phyloP scores from a whole-genome alignment of 108 stramenopile genomes.

The Stephanodiscus minutulus region DNA sequence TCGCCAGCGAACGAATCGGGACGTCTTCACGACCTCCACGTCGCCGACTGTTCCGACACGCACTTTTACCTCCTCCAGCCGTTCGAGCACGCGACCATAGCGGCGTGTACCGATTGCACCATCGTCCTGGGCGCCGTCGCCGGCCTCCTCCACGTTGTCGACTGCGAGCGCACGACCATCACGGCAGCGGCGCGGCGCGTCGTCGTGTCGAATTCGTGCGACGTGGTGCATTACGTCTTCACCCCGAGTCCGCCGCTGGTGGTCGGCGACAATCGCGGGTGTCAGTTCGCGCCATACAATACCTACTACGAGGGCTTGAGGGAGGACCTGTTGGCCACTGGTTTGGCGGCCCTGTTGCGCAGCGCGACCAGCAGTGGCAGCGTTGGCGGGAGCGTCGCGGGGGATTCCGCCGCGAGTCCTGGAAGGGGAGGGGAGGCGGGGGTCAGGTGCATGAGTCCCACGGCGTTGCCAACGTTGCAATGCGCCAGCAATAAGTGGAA shows the following conservation, averaged over 20 bases:
- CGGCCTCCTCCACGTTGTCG: constrained; percentile 82
- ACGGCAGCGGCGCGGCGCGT: constrained; percentile 74
- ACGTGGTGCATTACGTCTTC: constrained; percentile 68
- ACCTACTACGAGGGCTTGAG: constrained; percentile 88
- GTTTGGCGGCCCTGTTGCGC: constrained; percentile 72
- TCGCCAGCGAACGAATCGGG: constrained; percentile 27
- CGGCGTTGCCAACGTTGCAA: constrained; percentile 69
- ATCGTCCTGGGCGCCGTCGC: constrained; percentile 96
- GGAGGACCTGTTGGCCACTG: constrained; percentile 82
- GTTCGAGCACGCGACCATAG: constrained; percentile 87
- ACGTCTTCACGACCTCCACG: constrained; percentile 81
- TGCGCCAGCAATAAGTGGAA: constrained; percentile 94
- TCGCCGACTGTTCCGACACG: constrained; percentile 86
- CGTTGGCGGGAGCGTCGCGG: constrained; percentile 14
- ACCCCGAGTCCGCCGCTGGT: constrained; percentile 85
- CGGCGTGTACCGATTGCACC: constrained; percentile 91
- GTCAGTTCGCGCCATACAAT: constrained; percentile 90
- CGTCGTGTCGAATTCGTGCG: constrained; percentile 79
- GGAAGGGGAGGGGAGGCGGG: constrained; percentile 27
- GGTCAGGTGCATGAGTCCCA: constrained; percentile 37
- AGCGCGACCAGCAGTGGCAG: constrained; percentile 9
- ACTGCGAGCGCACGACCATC: constrained; percentile 85
- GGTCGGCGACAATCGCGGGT: constrained; percentile 87
- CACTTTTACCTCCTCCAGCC: constrained; percentile 92
- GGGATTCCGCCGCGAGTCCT: constrained; percentile 40